These are phyloP conservation scores for Sugiyamaella lignohabitans DNA, from an alignment of 805 yeast genomes.

Conservation along the genomic window DNA sequence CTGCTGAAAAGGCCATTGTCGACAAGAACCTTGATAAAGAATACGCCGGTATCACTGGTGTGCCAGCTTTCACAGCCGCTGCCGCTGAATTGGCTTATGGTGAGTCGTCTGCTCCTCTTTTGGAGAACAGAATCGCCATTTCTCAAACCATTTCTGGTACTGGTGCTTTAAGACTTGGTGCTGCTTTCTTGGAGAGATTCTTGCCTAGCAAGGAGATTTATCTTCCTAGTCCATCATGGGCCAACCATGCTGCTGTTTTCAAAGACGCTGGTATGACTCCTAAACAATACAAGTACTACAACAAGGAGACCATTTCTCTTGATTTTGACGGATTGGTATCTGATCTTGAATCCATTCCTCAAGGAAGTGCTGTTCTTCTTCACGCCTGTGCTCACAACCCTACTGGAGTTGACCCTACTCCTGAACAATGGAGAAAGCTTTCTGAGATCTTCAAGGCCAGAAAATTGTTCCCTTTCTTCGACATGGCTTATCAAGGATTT, in stretches of 20 bases:
- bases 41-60: conserved; percentile 81
- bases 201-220: conserved; percentile 50
- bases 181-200: conserved; percentile 64
- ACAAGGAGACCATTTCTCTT: conserved; percentile 52
- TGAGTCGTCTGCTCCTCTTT: conserved; percentile 50
- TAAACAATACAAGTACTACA: conserved; percentile 65
- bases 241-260: conserved; percentile 81
- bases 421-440: conserved; percentile 73
- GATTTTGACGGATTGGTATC: conserved; percentile 57
- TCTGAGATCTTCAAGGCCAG: conserved; percentile 53
- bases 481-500: conserved; percentile 94
- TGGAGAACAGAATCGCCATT: conserved; percentile 63
- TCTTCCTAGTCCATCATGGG: conserved; percentile 90
- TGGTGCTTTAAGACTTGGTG: conserved; percentile 84
- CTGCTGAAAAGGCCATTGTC: conserved; percentile 52
- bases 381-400: conserved; percentile 98
- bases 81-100: conserved; percentile 71
- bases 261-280: conserved; percentile 59
- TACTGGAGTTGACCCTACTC: conserved; percentile 86
- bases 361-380: conserved; percentile 61
- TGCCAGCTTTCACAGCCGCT: conserved; percentile 54
- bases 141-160: conserved; percentile 93
- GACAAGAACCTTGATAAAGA: conserved; percentile 62
- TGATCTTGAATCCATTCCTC: conserved; percentile 49
- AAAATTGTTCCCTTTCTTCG: conserved; percentile 72